These are phyloP conservation scores for Leccinum fallax DNA, from an alignment of 1,284 basidiomycete species.

Conservation along the genomic window DNA sequence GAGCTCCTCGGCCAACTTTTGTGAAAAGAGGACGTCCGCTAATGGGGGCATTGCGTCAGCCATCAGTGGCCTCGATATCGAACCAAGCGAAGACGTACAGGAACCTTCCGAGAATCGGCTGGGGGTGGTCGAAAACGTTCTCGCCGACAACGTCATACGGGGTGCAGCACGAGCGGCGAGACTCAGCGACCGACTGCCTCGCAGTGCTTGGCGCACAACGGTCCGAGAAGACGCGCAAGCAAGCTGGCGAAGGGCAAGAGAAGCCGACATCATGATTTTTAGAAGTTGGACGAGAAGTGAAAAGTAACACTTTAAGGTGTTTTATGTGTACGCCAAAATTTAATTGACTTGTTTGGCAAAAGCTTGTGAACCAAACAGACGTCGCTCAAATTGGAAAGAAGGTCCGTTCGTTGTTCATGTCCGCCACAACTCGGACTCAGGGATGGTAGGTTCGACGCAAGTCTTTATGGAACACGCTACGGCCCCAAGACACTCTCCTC, in stretches of 20 bases:
- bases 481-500: neutral
- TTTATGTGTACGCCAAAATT: slow-evolving; percentile 25
- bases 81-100: slow-evolving; percentile 44
- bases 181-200: slow-evolving; percentile 22
- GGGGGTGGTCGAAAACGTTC: slow-evolving; percentile 61
- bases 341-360: slow-evolving; percentile 37
- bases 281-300: neutral
- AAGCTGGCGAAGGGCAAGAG: slow-evolving; percentile 48
- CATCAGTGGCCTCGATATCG: neutral
- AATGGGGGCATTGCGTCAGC: slow-evolving; percentile 8
- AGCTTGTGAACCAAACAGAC: slow-evolving; percentile 35
- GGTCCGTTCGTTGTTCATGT: neutral
- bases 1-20: slow-evolving; percentile 83
- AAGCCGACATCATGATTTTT: slow-evolving; percentile 41
- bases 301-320: neutral
- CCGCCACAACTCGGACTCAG: neutral
- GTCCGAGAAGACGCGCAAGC: slow-evolving; percentile 39
- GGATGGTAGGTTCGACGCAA: neutral
- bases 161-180: slow-evolving; percentile 23
- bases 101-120: slow-evolving; percentile 60
- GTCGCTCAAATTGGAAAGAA: slow-evolving; percentile 23
- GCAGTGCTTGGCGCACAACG: slow-evolving; percentile 36
- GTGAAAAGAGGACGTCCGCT: slow-evolving; percentile 76
- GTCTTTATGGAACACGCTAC: too few relatives aligned
- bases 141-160: slow-evolving; percentile 32